A percentile compares a stretch with the other conserved stretches of the same genome.
These are phyloP conservation scores for Penicillium verhagenii DNA, from an alignment of 495 filamentous ascomycete genomes.

Conservation along the genomic window DNA sequence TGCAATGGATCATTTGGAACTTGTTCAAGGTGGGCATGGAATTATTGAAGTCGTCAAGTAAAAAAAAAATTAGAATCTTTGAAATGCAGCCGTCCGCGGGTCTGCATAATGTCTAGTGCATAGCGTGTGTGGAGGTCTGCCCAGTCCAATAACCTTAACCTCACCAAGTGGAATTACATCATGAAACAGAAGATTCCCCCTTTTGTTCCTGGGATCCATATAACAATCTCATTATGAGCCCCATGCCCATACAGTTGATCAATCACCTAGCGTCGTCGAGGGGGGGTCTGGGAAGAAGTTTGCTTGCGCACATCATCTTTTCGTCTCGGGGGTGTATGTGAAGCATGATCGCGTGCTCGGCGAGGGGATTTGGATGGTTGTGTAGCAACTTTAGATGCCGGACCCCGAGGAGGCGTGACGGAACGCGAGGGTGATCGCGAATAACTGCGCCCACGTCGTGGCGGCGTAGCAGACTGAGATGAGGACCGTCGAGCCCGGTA, in stretches of 20 bases:
- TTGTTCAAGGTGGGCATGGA: too few species aligned
- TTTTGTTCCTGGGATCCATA: not conserved
- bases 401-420: constrained; percentile 27
- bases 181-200: not conserved
- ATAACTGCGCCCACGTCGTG: constrained; percentile 31
- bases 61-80: too few species aligned
- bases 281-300: constrained; percentile 31
- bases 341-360: constrained; percentile 21
- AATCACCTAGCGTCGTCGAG: constrained; percentile 23
- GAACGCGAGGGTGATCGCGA: constrained; percentile 37
- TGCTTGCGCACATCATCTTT: constrained; percentile 20
- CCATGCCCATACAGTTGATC: too few species aligned
- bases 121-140: too few species aligned
- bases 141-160: not conserved
- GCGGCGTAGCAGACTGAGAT: constrained; percentile 37
- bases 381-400: constrained; percentile 8
- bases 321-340: constrained; percentile 26
- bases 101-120: too few species aligned
- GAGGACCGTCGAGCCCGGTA: constrained; percentile 26
- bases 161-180: not conserved
- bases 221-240: not conserved
- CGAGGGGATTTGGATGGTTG: constrained; percentile 29
- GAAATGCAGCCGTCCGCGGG: not conserved
- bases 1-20: too few species aligned
- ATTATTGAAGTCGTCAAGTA: too few species aligned